phyloP scores from a whole-genome alignment of 805 yeast species.

The Starmerella floricola region DNA sequence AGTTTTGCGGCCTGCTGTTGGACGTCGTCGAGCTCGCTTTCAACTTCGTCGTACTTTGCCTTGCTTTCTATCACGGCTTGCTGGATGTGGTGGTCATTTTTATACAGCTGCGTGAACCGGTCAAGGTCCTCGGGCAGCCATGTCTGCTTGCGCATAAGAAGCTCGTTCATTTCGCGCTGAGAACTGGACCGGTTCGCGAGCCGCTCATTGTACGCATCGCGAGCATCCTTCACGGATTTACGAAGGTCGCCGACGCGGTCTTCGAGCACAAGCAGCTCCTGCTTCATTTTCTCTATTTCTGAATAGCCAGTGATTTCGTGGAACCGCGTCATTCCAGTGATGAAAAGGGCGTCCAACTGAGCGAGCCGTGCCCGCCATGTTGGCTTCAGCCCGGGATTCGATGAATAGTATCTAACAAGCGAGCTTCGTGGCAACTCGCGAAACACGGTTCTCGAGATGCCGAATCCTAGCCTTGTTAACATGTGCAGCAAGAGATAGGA shows the following conservation, averaged over 20 bases:
- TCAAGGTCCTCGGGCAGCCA: conserved; percentile 78
- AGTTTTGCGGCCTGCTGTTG: conserved; percentile 60
- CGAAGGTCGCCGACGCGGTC: conserved; percentile 38
- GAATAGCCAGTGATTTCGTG: conserved; percentile 91
- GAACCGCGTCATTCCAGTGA: conserved; percentile 40
- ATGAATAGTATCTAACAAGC: too few relatives aligned
- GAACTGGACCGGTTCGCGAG: conserved; percentile 42
- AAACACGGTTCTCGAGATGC: too few relatives aligned
- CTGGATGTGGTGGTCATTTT: conserved; percentile 67
- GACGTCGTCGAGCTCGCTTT: conserved; percentile 46
- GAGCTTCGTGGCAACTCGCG: too few relatives aligned
- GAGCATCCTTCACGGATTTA: conserved; percentile 30
- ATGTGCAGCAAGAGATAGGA: too few relatives aligned
- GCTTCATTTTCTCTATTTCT: conserved; percentile 58
- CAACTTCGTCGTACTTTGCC: conserved; percentile 40
- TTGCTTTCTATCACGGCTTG: conserved; percentile 43
- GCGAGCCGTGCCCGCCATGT: conserved; percentile 5
- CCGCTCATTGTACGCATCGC: conserved; percentile 32
- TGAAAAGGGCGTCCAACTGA: conserved; percentile 27
- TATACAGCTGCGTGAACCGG: conserved; percentile 66
- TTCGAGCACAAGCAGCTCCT: conserved; percentile 47
- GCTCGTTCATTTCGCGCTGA: conserved; percentile 77
- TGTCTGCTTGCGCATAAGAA: conserved; percentile 67
- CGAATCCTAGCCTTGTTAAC: too few relatives aligned
- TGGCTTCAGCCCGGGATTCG: background rate